phyloP scores from a whole-genome alignment of 1,284 basidiomycete genomes.

The Cutaneotrichosporon cutaneum region DNA sequence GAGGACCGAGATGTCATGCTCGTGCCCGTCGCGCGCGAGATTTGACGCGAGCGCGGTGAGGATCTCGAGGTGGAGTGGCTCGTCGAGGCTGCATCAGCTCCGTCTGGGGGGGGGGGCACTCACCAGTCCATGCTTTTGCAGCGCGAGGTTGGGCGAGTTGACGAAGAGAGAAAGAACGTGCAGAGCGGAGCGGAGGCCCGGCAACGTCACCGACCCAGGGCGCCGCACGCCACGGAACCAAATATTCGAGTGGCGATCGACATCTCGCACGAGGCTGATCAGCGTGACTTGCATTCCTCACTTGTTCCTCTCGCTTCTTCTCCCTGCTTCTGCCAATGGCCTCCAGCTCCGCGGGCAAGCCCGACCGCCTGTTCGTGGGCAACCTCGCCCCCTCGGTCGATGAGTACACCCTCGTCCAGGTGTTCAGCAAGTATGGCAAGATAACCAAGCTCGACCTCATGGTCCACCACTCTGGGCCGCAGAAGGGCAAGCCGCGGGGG shows the following conservation, averaged over 20 bases:
- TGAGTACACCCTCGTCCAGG: conserved; percentile 85
- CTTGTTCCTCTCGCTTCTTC: background rate
- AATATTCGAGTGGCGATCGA: background rate
- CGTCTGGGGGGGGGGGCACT: too few species aligned
- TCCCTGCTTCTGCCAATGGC: background rate
- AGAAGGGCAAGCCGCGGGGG: conserved; percentile 88
- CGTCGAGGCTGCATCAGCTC: conserved; percentile 52
- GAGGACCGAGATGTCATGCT: conserved; percentile 24
- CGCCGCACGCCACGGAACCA: background rate
- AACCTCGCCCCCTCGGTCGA: conserved; percentile 85
- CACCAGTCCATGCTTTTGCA: conserved; percentile 40
- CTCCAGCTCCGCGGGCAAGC: conserved; percentile 33
- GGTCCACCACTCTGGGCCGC: conserved; percentile 86
- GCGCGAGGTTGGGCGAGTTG: background rate
- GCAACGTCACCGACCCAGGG: background rate
- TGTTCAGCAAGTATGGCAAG: conserved; percentile 88
- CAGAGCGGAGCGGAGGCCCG: too few species aligned
- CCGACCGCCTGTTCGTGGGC: conserved; percentile 75
- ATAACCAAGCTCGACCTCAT: conserved; percentile 89
- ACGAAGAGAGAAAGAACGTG: background rate
- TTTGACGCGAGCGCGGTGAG: conserved; percentile 39
- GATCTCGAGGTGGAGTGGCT: conserved; percentile 49
- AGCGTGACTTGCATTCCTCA: background rate
- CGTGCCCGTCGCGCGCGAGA: conserved; percentile 17
- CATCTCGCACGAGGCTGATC: too few species aligned